phyloP scores from a whole-genome alignment of 1,284 basidiomycete genomes.

The Earliella scabrosa region DNA sequence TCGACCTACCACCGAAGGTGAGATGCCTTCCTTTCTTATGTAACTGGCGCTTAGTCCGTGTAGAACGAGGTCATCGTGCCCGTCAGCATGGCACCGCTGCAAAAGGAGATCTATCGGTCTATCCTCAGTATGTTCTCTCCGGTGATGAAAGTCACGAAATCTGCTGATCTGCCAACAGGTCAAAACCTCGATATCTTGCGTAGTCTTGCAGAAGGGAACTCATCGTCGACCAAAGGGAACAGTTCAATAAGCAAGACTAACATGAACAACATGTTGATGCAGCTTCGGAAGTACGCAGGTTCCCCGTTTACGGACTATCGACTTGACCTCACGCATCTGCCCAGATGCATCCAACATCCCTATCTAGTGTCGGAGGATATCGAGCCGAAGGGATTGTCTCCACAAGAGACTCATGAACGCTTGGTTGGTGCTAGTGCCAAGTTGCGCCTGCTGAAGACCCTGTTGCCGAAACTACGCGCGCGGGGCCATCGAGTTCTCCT shows the following conservation, averaged over 20 bases:
- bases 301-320: background rate
- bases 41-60: background rate
- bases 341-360: constrained; percentile 86
- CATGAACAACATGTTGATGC: constrained; percentile 86
- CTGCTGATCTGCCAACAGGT: constrained; percentile 42
- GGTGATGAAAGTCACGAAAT: background rate
- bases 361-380: constrained; percentile 86
- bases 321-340: constrained; percentile 5
- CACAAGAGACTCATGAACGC: constrained; percentile 73
- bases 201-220: constrained; percentile 50
- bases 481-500: constrained; percentile 94
- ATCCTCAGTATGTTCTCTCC: constrained; percentile 77
- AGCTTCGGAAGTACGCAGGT: constrained; percentile 72
- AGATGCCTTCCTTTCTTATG: constrained; percentile 5
- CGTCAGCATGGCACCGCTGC: constrained; percentile 85
- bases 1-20: constrained; percentile 92
- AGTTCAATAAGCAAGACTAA: constrained; percentile 47
- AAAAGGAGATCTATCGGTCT: constrained; percentile 89
- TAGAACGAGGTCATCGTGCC: constrained; percentile 92
- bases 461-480: constrained; percentile 88
- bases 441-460: constrained; percentile 79
- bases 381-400: constrained; percentile 71
- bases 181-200: constrained; percentile 71
- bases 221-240: constrained; percentile 34
- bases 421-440: constrained; percentile 89